Conservation (phyloP, 2,329 filamentous ascomycete species). For the Hymenoscyphus fraxineus region DNA sequence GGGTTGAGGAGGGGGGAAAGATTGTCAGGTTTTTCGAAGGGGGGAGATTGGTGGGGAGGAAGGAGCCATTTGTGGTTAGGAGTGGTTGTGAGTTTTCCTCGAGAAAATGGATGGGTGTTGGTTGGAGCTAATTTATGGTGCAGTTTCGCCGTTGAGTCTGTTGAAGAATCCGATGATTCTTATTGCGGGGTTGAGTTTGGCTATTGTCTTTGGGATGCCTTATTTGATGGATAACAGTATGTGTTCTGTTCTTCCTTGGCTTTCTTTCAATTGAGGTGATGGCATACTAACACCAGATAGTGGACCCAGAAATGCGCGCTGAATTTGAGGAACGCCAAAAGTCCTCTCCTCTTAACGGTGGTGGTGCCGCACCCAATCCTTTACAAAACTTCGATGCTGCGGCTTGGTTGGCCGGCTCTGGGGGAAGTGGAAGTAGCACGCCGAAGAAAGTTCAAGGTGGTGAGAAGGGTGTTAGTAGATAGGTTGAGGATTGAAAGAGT, state of each 20-base stretch:
- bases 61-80: slow-evolving; percentile 75
- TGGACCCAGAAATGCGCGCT: slow-evolving; percentile 93
- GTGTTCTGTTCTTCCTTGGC: slow-evolving; percentile 37
- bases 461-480: background rate
- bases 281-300: slow-evolving; percentile 43
- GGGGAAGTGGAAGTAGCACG: slow-evolving; percentile 21
- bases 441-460: slow-evolving; percentile 29
- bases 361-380: slow-evolving; percentile 46
- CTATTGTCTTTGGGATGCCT: slow-evolving; percentile 85
- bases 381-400: slow-evolving; percentile 65
- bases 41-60: slow-evolving; percentile 49
- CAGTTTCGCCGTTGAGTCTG: slow-evolving; percentile 75
- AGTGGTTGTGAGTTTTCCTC: slow-evolving; percentile 62
- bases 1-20: slow-evolving; percentile 35
- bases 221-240: slow-evolving; percentile 93
- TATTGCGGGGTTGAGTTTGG: slow-evolving; percentile 79
- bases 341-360: slow-evolving; percentile 61
- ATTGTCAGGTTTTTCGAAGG: slow-evolving; percentile 35
- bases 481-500: background rate
- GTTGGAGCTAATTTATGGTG: background rate
- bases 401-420: slow-evolving; percentile 60
- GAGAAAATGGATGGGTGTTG: background rate
- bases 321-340: slow-evolving; percentile 92
- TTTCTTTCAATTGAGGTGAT: background rate
- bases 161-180: slow-evolving; percentile 97